Evolutionary conservation across 441 rosid genomes (phyloP), one percentile per base, ranked within the genome.

Genomic region (Lepidium campestre): DNA sequence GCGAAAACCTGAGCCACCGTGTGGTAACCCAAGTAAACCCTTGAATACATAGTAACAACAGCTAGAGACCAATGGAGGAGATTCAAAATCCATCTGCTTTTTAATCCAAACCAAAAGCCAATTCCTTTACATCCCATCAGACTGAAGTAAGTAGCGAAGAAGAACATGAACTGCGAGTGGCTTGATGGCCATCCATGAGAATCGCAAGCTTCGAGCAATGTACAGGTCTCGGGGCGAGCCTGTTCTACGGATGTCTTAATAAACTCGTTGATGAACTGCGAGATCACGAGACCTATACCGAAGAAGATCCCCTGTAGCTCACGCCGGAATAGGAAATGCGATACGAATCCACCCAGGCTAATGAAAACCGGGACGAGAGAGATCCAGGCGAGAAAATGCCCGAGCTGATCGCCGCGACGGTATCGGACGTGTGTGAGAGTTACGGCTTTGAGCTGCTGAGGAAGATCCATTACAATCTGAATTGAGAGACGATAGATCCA

Each of bases 131-230:
- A 75, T 1, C 73, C 85, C 75, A 90, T 65, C 0, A 93, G 63
- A 4, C 88, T 81, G 50, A 77, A 75, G 52, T 91, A 93, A 0
- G 77, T 75, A 2, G 96, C 88, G 69, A 89, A 89, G 75, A 91
- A 91, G 82, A 89, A 93, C 96, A 89, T 87, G 76, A 85, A 93
- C 17, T 86, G 89, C 0, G 92, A 83, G 64, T 93, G 99, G 60
- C 97, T 91, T 2, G 99, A 91, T 1, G 99, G 99, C 97, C 93
- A 93, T 48, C 99, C 99, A 27, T 91, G 96, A 7, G 96, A 91
- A 70, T 93, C 99, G 68, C 99, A 93, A 80, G 77, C 86, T 71
- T 93, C 99, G 23, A 91, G 91, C 48, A 89, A 60, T 2, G 73
- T 80, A 37, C 99, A 93, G 1, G 96, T 87, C 64, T 75, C 90